phyloP scores from a whole-genome alignment of 306 rosid genomes.

The Lablab purpureus region DNA sequence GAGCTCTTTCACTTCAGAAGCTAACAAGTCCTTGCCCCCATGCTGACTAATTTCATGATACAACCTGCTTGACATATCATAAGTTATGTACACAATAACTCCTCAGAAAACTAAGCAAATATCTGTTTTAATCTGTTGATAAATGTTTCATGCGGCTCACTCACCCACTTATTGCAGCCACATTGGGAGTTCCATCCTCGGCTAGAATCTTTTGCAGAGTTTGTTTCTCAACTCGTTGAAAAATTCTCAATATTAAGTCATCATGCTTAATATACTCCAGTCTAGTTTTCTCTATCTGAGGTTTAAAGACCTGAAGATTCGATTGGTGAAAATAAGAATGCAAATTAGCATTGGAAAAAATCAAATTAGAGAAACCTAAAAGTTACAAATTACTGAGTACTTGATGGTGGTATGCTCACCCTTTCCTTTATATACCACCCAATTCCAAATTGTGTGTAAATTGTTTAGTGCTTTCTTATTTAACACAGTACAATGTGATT shows the following conservation, averaged over 20 bases:
- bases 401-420: not conserved
- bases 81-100: not conserved
- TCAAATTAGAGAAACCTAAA: not conserved
- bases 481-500: not conserved
- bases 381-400: not conserved
- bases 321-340: not conserved
- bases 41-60: conserved; percentile 59
- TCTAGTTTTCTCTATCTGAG: conserved; percentile 60
- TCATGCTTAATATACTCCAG: conserved; percentile 56
- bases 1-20: conserved; percentile 55
- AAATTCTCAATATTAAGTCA: conserved; percentile 54
- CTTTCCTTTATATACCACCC: too few species aligned
- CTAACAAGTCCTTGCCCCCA: conserved; percentile 46
- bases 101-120: not conserved
- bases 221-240: conserved; percentile 58
- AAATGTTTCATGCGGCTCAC: conserved; percentile 39
- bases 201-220: conserved; percentile 59
- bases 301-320: conserved; percentile 53
- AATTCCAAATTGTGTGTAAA: not conserved
- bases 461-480: not conserved
- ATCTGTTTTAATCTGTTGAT: not conserved
- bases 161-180: conserved; percentile 55
- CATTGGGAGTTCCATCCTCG: conserved; percentile 60
- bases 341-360: conserved; percentile 4
- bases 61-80: conserved; percentile 46